Evolutionary conservation across 2,329 filamentous ascomycete genomes (phyloP).

Genomic region (Fusarium nelsonii): DNA sequence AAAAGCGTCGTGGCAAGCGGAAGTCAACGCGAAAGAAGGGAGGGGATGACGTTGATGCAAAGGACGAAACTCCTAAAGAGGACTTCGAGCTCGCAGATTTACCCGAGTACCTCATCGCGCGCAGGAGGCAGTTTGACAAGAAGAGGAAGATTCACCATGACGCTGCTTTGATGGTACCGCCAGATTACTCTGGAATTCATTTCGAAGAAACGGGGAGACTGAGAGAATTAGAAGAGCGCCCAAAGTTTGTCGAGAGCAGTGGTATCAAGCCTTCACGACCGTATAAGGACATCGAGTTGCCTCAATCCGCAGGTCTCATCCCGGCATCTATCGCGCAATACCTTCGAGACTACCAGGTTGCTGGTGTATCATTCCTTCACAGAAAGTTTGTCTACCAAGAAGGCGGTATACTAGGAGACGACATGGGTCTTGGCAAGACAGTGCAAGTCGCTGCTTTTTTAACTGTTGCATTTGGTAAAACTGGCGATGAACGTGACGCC

Average conservation of each 20-base stretch:
- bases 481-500: conserved; percentile 84
- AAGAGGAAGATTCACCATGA: conserved; percentile 70
- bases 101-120: conserved; percentile 76
- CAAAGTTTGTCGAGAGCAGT: conserved; percentile 69
- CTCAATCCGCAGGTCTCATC: conserved; percentile 82
- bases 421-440: conserved; percentile 98
- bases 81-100: conserved; percentile 57
- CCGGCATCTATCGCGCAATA: conserved; percentile 92
- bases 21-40: conserved; percentile 50
- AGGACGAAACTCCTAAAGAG: conserved; percentile 55
- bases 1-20: conserved; percentile 51
- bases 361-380: conserved; percentile 87
- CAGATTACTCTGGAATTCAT: conserved; percentile 78
- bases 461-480: conserved; percentile 93
- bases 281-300: conserved; percentile 81
- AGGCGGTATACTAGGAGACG: conserved; percentile 91
- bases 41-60: conserved; percentile 44
- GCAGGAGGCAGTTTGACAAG: conserved; percentile 77
- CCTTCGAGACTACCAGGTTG: conserved; percentile 89
- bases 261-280: conserved; percentile 73
- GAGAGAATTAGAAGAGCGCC: conserved; percentile 70
- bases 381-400: conserved; percentile 90
- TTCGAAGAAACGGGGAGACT: conserved; percentile 66
- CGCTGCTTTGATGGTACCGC: conserved; percentile 80
- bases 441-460: conserved; percentile 96